Evolutionary conservation across 495 filamentous ascomycete species (phyloP), one percentile per base, ranked within the genome.

Genomic region (Tuber borchii): DNA sequence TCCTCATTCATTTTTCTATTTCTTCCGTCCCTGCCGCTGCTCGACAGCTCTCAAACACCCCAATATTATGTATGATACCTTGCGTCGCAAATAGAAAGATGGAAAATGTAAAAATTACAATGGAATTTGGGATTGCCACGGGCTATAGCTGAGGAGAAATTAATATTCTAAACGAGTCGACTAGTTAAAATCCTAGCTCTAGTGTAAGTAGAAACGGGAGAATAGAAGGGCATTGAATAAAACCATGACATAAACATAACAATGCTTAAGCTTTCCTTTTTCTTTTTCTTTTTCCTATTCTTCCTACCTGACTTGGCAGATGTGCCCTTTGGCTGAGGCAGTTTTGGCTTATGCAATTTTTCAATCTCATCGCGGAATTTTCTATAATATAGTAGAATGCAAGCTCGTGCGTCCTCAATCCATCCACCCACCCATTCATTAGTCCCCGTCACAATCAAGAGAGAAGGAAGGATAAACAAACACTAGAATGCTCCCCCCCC

Each of bases 351-450:
- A 83, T 94, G 89, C 82, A 96, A 91, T 68, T 87, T 83, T 81
- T 99, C 95, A 82, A 98, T 97, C 19, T 87, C 90, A 65, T 88
- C 87, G 84, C 97, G 98, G 77, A 92, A 89, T 71, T 88, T 87
- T 76, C 91, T 86, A 81, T n/a, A n/a, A n/a, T 96, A 97, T 69
- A 98, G 84, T 69, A 92, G 85, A 93, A 99, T 97, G 9, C 93
- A 90, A 40, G 91, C 93, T 79, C 93, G 85, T 2, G 95, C 95
- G 87, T 99, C 95, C 85, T 97, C 94, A 69, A 97, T 84, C 79
- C 85, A 80, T 45, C 74, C 80, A 71, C 56, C 74, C 70, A 46
- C 26, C 39, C 5, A 70, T 44, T 48, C 46, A 71, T 73, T 74
- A 77, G 65, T 34, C 69, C 20, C n/a, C 22, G 16, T 7, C 37